phyloP scores from a whole-genome alignment of 495 filamentous ascomycete species.

The Podospora comata region DNA sequence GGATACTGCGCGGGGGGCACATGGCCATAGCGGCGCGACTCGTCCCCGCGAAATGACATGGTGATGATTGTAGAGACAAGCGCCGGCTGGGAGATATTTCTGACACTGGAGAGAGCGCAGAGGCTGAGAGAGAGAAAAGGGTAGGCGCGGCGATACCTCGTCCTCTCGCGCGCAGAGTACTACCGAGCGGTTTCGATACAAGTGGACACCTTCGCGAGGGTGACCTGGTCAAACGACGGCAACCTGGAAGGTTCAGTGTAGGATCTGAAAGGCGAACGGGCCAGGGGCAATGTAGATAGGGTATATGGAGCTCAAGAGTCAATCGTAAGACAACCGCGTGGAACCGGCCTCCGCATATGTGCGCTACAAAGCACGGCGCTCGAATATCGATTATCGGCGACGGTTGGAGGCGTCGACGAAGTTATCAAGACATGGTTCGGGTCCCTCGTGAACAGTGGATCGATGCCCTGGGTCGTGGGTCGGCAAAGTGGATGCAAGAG shows the following conservation, averaged over 20 bases:
- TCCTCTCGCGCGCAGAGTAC: neutral
- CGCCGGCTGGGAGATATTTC: conserved; percentile 1
- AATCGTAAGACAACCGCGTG: neutral
- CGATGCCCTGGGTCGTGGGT: neutral
- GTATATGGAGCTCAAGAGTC: neutral
- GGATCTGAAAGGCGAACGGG: neutral
- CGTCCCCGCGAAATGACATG: conserved; percentile 56
- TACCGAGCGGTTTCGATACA: conserved; percentile 1
- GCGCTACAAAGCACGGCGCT: neutral
- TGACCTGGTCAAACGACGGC: neutral
- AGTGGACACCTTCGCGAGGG: conserved; percentile 1
- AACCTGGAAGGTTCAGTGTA: too few species aligned
- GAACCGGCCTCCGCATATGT: neutral
- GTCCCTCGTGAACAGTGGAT: neutral
- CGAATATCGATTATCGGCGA: neutral
- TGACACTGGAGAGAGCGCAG: neutral
- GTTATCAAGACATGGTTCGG: conserved; percentile 8
- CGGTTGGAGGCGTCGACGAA: neutral
- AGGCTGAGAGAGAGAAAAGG: neutral
- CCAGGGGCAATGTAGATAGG: neutral
- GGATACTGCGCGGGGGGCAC: conserved; percentile 57
- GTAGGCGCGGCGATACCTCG: neutral
- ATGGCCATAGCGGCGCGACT: conserved; percentile 56
- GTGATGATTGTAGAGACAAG: conserved; percentile 14
- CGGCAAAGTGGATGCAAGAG: neutral